phyloP scores from a whole-genome alignment of 192 early-diverging fungal species.

The Coemansia sp. region DNA sequence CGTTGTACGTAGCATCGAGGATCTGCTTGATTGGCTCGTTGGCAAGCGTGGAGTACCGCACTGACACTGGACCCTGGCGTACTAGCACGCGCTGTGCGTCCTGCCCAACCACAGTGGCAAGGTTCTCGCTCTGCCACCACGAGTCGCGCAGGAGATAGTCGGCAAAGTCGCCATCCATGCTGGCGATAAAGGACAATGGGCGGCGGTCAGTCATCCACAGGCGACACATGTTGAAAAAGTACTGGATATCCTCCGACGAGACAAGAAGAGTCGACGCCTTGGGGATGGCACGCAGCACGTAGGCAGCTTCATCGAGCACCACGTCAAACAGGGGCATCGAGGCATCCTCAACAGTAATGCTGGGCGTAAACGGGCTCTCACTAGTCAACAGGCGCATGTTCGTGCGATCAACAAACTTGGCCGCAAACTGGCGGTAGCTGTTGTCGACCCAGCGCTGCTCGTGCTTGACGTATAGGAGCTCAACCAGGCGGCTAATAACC shows the following conservation, averaged over 20 bases:
- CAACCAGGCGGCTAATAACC: conserved; percentile 80
- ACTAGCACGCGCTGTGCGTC: conserved; percentile 87
- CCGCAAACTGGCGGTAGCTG: conserved; percentile 76
- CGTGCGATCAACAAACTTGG: conserved; percentile 69
- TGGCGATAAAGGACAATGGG: conserved; percentile 87
- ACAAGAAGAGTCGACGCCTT: conserved; percentile 18
- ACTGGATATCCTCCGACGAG: conserved; percentile 36
- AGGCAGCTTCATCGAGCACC: conserved; percentile 67
- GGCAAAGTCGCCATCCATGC: conserved; percentile 89
- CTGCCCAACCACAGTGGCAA: conserved; percentile 71
- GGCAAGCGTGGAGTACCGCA: conserved; percentile 62
- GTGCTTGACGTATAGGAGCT: conserved; percentile 71
- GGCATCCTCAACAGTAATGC: not conserved
- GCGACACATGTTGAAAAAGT: conserved; percentile 36
- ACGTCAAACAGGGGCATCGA: conserved; percentile 13
- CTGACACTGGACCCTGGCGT: conserved; percentile 87
- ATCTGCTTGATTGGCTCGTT: conserved; percentile 89
- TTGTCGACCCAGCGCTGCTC: conserved; percentile 81
- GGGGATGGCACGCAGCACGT: conserved; percentile 65
- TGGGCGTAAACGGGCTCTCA: conserved; percentile 58
- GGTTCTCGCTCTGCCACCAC: conserved; percentile 83
- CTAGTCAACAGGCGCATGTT: conserved; percentile 76
- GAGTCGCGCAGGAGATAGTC: conserved; percentile 94
- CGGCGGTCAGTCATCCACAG: conserved; percentile 36
- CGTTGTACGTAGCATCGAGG: conserved; percentile 60